Evolutionary conservation across 768 basidiomycete species (phyloP).

Genomic region (Lentinula lateritia): DNA sequence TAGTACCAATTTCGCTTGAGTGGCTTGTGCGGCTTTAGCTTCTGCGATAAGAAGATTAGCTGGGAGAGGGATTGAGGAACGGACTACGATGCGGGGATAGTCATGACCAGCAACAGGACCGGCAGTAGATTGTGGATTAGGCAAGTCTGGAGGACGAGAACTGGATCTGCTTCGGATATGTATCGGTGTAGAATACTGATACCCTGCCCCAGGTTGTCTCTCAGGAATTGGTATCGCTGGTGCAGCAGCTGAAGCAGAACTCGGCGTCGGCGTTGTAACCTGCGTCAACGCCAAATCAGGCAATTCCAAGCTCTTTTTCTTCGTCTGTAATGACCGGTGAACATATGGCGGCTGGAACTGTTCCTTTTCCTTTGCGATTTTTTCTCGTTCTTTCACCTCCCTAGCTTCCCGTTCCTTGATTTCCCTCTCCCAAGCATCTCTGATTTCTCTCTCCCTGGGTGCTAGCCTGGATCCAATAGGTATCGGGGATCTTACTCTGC

Average conservation of each 20-base stretch:
- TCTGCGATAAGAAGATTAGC: neutral
- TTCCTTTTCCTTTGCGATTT: neutral
- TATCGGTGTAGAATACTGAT: no score
- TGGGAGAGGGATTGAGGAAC: neutral
- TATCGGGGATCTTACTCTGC: neutral
- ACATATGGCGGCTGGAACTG: neutral
- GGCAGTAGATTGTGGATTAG: no score
- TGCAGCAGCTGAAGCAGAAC: neutral
- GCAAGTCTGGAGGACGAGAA: neutral
- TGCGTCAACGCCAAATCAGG: neutral
- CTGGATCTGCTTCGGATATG: neutral
- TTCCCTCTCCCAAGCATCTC: neutral
- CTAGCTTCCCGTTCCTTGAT: neutral
- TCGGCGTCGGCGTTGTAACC: no score
- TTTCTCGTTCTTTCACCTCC: neutral
- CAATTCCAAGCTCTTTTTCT: conserved; percentile 4
- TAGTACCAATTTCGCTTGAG: neutral
- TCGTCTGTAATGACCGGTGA: neutral
- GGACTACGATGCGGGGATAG: neutral
- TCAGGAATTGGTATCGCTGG: no score
- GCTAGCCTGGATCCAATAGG: neutral
- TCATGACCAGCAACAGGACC: neutral
- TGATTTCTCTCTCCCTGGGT: neutral
- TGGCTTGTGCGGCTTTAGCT: neutral
- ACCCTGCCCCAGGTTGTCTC: no score